Conservation (phyloP, 768 basidiomycete species). For the Lactifluus rugatus region DNA sequence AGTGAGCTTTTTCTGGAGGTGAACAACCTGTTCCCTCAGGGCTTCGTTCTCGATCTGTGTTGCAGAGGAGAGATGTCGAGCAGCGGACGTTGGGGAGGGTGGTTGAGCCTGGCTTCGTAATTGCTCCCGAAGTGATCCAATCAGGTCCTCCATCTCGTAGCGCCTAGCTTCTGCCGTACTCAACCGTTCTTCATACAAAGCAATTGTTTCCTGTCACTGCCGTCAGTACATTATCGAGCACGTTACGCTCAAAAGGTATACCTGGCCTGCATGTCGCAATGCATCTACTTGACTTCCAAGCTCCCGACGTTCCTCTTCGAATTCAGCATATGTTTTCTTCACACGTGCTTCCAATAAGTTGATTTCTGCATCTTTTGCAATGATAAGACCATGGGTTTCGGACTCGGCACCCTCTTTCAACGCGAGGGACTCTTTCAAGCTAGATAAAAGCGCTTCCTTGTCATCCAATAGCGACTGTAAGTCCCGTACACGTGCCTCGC, state of each 20-base stretch:
- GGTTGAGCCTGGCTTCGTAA: slow-evolving; percentile 27
- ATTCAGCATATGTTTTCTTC: slow-evolving; percentile 36
- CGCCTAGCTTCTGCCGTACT: slow-evolving; percentile 58
- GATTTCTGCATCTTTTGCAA: slow-evolving; percentile 54
- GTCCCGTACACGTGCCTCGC: slow-evolving; percentile 34
- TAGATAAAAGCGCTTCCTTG: slow-evolving; percentile 34
- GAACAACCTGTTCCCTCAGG: slow-evolving; percentile 79
- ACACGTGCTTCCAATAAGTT: slow-evolving; percentile 40
- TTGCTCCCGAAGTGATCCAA: slow-evolving; percentile 49
- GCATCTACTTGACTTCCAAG: slow-evolving; percentile 70
- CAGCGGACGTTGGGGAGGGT: slow-evolving; percentile 28
- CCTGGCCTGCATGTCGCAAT: slow-evolving; percentile 81
- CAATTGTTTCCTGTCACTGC: slow-evolving; percentile 72
- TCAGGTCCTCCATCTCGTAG: slow-evolving; percentile 67
- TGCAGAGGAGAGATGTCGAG: slow-evolving; percentile 50
- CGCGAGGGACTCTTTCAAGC: slow-evolving; percentile 44
- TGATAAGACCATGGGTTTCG: slow-evolving; percentile 41
- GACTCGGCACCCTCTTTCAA: slow-evolving; percentile 41
- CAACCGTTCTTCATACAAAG: slow-evolving; percentile 85
- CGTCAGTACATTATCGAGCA: slow-evolving; percentile 1
- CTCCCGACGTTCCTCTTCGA: slow-evolving; percentile 54
- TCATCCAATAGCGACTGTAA: slow-evolving; percentile 37
- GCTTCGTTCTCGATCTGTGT: slow-evolving; percentile 92
- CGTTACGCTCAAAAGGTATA: slow-evolving; percentile 26
- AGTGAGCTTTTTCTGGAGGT: slow-evolving; percentile 69